Evolutionary conservation across 1,139 yeast species (phyloP), one percentile per base, ranked within the genome.

Genomic region (Spencermartinsiella ligniputridi): DNA sequence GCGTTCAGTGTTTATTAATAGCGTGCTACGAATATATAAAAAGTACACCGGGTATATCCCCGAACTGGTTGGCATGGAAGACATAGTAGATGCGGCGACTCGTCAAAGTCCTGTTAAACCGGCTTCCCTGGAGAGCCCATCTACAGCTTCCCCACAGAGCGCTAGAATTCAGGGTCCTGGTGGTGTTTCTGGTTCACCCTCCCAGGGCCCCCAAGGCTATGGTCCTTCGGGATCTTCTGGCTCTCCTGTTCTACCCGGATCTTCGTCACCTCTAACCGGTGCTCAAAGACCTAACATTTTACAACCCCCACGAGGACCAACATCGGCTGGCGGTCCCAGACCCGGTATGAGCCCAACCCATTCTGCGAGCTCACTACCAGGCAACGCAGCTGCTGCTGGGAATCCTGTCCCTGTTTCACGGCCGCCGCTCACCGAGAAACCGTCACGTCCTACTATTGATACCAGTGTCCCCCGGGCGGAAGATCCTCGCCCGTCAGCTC

Each of bases 31-130:
- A 48, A 73, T 83, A 15, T 88, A 75, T 60, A 80, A 84, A 44
- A 78, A 76, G 47, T 83, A 82, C 52, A 81, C 83, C 21, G 84
- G 85, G 0, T 72, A 73, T 44, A 72, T 81, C 41, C 96, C 96
- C 0, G 68, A 68, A 16, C 59, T 89, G 54, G 57, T 72, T 3
- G 75, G 76, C 46, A 75, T 57, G 41, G 61, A 54, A 5, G 38
- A 18, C 24, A 41, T 41, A 15, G 24, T 45, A 16, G 45, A 45
- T 20, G 39, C 45, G n/a, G 33, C 37, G 19, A 39, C 24, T 32
- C 24, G 40, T 13, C 40, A 32, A 16, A 39, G 40, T 16, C 37
- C 19, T 2, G 39, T 17, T 3, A 18, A 35, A 16, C 27, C 27
- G 5, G 38, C 38, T 12, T 20, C 38, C 11, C n/a, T n/a, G n/a